Conservation (phyloP, 169 alveolate species). For the Eimeria sp. region DNA sequence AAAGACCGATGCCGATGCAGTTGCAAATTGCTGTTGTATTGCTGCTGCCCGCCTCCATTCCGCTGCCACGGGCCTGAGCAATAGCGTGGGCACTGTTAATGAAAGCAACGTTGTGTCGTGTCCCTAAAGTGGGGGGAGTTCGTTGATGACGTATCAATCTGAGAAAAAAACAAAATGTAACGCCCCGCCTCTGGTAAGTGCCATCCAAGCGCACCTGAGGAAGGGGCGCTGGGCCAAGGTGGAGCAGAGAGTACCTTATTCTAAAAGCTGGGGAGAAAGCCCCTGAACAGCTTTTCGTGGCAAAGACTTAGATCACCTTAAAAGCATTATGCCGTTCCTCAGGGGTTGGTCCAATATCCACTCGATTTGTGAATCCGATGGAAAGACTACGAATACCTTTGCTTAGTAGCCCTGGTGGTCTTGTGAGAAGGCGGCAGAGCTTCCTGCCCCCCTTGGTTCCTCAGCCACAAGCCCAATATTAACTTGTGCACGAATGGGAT, state of each 20-base stretch:
- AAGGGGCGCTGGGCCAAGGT: background rate
- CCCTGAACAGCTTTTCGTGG: background rate
- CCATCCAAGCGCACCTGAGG: background rate
- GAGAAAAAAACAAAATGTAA: background rate
- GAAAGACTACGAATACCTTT: background rate
- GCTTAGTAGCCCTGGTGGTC: background rate
- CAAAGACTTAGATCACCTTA: background rate
- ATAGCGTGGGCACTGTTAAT: background rate
- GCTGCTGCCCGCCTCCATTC: background rate
- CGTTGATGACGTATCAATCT: background rate
- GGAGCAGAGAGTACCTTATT: background rate
- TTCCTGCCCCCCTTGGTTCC: background rate
- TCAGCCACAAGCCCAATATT: background rate
- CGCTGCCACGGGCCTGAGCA: background rate
- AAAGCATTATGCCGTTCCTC: background rate
- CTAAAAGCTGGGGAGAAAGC: background rate
- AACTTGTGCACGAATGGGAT: background rate
- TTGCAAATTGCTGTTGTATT: background rate
- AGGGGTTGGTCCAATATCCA: background rate
- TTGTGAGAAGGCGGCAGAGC: background rate
- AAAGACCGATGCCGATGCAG: background rate
- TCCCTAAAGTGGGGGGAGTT: background rate
- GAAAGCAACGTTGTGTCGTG: background rate
- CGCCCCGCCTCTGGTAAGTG: background rate
- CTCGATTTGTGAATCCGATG: background rate